Base-by-base conservation (phyloP, 2,329 filamentous ascomycete species). In the Epichloe sp. region DNA sequence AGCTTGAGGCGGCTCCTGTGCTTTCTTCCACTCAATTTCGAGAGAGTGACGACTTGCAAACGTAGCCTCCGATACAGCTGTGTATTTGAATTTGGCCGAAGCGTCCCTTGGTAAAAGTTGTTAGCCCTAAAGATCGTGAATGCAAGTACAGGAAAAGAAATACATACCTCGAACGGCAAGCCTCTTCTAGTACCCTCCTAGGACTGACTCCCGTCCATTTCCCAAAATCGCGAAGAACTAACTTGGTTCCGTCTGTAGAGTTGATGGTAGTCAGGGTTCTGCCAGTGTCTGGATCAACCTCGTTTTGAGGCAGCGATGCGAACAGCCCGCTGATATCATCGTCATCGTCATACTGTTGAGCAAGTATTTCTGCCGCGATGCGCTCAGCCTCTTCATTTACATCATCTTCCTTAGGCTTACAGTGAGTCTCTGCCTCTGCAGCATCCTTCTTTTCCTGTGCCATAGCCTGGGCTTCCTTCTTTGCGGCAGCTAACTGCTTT, bases 211-310 rank as follows among this genome's bases (percentile, higher is more conserved):
- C 90, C 14, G 79, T 78, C 72, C 82, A 83, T 64, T 88, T 88
- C 1, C 88, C 89, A 73, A 97, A 96, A 60, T 96, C 85, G 43
- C 86, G 76, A 47, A 95, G 76, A 1, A 72, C 76, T 4, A 88
- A 67, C 52, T 76, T 80, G 5, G 70, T 63, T 2, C 79, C 76
- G 56, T 78, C 65, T 50, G 70, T 57, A 45, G 72, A 69, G 59
- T 74, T 79, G 43, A 80, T 70, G 41, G 77, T 75, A 0, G 73
- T 82, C 38, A 67, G 73, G 2, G 73, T 75, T 61, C 81, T 77
- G n/a, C 80, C 80, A 8, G 77, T 80, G 5, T 63, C 57, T 4
- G 74, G 70, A 57, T 83, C 78, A 5, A 80, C 71, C 59, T 83
- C 79, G 57, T 72, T 76, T 26, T 80, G 74, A 1, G 82, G 82